Conservation (phyloP, 495 filamentous ascomycete genomes). For the Tirmania nivea region DNA sequence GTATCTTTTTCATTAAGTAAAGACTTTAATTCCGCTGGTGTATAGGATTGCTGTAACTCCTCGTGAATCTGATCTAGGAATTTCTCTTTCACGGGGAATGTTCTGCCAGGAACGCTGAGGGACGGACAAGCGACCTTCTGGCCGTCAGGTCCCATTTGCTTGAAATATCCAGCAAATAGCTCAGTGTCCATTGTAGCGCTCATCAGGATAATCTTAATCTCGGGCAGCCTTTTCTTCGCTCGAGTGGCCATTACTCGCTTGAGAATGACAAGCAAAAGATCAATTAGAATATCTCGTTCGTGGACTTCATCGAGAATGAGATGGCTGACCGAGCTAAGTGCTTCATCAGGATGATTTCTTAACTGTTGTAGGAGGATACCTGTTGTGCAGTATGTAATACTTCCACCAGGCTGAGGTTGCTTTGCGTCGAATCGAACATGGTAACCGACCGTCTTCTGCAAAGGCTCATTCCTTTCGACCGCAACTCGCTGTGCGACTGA, state of each 20-base stretch:
- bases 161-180: constrained; percentile 35
- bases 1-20: constrained; percentile 21
- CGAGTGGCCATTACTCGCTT: constrained; percentile 27
- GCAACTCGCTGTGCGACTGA: constrained; percentile 35
- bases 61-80: constrained; percentile 31
- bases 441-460: constrained; percentile 32
- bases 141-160: constrained; percentile 16
- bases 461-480: constrained; percentile 27
- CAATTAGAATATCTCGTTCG: constrained; percentile 33
- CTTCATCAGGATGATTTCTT: constrained; percentile 23
- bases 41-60: constrained; percentile 18
- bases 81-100: constrained; percentile 31
- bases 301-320: constrained; percentile 42
- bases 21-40: constrained; percentile 6
- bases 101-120: constrained; percentile 33
- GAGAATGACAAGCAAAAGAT: constrained; percentile 33
- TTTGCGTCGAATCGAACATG: constrained; percentile 30
- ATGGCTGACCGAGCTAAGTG: constrained; percentile 28
- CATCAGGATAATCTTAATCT: constrained; percentile 36
- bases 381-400: constrained; percentile 37
- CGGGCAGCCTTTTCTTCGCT: constrained; percentile 17
- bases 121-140: constrained; percentile 26
- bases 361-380: constrained; percentile 33
- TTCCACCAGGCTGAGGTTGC: constrained; percentile 22
- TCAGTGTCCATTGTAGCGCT: constrained; percentile 36